Percentiles rank a stretch among this genome's conserved stretches.
These are phyloP conservation scores for Rhizopogon roseolus DNA, from an alignment of 768 basidiomycete genomes.

Conservation along the genomic window DNA sequence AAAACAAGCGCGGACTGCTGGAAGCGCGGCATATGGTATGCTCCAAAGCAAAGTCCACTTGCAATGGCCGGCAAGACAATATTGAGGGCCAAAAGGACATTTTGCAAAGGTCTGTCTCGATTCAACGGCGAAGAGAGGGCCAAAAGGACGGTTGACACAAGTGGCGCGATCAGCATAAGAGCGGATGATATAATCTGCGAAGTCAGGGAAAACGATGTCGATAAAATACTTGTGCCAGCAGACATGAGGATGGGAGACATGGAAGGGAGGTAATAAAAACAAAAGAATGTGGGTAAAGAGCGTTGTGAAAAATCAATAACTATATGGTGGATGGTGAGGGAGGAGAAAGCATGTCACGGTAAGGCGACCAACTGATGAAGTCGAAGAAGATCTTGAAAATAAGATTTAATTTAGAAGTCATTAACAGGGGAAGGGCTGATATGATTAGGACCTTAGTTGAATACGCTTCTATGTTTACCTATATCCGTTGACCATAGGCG, in stretches of 20 bases:
- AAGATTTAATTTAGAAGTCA: background rate
- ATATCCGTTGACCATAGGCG: background rate
- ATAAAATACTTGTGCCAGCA: background rate
- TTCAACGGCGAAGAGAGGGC: slow-evolving; percentile 5
- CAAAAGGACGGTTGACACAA: slow-evolving; percentile 14
- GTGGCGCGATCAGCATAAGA: slow-evolving; percentile 20
- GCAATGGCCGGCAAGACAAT: slow-evolving; percentile 19
- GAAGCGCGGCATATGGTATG: slow-evolving; percentile 10
- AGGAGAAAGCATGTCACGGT: background rate
- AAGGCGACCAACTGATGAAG: background rate
- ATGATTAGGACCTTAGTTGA: no score
- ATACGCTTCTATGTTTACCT: background rate
- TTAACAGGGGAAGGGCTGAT: background rate
- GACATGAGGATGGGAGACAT: background rate
- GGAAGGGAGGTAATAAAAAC: background rate
- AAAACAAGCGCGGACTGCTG: slow-evolving; percentile 12
- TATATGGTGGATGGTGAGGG: background rate
- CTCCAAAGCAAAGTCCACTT: slow-evolving; percentile 14
- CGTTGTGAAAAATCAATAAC: background rate
- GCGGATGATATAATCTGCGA: slow-evolving; percentile 12
- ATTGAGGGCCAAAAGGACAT: slow-evolving; percentile 13
- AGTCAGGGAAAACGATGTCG: background rate
- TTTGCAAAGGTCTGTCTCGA: slow-evolving; percentile 6
- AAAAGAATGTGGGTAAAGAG: slow-evolving; percentile 2
- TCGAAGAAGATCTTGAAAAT: background rate